These are phyloP conservation scores for Calonectria fujianensis DNA, from an alignment of 2,329 filamentous ascomycete species.

Conservation along the genomic window DNA sequence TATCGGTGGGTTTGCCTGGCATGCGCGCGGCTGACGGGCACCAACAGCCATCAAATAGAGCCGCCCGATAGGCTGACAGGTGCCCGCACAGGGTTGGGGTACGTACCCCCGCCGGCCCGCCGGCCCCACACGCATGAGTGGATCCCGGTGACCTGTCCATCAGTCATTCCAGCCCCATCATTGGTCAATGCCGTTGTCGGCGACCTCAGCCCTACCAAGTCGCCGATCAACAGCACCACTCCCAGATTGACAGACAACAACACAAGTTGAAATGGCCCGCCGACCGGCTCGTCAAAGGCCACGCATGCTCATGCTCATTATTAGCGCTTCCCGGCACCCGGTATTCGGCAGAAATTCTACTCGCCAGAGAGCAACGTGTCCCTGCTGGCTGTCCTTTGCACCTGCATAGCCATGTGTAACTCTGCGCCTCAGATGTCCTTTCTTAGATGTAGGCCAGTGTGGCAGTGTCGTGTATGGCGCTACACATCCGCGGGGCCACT, in stretches of 20 bases:
- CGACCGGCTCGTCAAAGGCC: not conserved
- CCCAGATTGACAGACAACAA: not conserved
- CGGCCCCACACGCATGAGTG: not conserved
- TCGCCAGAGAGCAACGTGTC: not conserved
- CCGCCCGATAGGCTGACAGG: not conserved
- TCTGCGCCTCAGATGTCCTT: not conserved
- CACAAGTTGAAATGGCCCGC: not conserved
- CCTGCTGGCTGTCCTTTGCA: not conserved
- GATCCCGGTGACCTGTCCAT: not conserved
- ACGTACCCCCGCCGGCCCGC: conserved; percentile 34
- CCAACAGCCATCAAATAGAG: conserved; percentile 7
- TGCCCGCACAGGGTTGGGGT: not conserved
- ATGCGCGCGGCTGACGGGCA: not conserved
- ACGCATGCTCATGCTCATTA: not conserved
- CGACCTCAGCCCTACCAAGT: conserved; percentile 22
- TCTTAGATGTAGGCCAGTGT: not conserved
- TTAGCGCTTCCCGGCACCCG: not conserved
- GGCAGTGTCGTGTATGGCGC: not conserved
- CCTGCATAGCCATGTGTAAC: not conserved
- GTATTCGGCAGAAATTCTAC: not conserved
- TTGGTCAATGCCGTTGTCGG: conserved; percentile 1
- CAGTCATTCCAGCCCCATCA: not conserved
- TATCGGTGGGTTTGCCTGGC: not conserved
- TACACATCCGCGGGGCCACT: not conserved
- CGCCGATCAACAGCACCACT: not conserved